Evolutionary conservation across 129 eudicot genomes (phyloP), one percentile per base, ranked within the genome.

Genomic region (Pseudognaphalium luteoalbum): DNA sequence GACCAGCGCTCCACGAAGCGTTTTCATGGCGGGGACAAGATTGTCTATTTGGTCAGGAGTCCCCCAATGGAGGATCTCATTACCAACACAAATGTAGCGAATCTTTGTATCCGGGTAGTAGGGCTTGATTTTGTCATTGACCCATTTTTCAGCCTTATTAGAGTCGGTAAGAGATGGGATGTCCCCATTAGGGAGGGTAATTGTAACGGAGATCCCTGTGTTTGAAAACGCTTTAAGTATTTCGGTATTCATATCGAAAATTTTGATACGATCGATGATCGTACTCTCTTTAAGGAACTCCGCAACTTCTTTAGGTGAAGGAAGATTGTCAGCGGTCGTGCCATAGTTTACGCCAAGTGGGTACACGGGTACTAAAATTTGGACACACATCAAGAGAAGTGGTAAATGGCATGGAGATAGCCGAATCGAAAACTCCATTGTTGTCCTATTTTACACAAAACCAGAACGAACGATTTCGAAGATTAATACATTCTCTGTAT

Each of bases 271-370:
- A 77, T 76, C 76, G 21, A 90, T 83, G 81, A 80, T 83, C 14
- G 91, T 89, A 68, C 77, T 78, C 50, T 85, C 73, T 52, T 68
- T 69, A 73, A 88, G 79, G 65, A 83, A 86, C 17, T 76, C 4
- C 3, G 89, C 89, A 12, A 88, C 89, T 71, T 83, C 83, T n/a
- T 69, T 54, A 3, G 90, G 88, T 0, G 88, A 79, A 10, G 93
- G 88, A 62, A 88, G 93, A 84, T 86, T 81, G 75, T 88, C 86
- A 15, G 83, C 90, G 0, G 83, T 76, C 41, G 86, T 78, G 65
- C 93, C 90, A 75, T 86, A 86, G 82, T 88, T 88, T 61, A 86
- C 88, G 11, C 90, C 93, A 22, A 88, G 78, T 32, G 86, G 21
- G 80, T 61, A 70, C 17, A 66, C 58, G 12, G 75, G 79, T 20